These are phyloP conservation scores for Magnolia kwangsiensis DNA, from an alignment of 164 flowering plant species.

Conservation along the genomic window DNA sequence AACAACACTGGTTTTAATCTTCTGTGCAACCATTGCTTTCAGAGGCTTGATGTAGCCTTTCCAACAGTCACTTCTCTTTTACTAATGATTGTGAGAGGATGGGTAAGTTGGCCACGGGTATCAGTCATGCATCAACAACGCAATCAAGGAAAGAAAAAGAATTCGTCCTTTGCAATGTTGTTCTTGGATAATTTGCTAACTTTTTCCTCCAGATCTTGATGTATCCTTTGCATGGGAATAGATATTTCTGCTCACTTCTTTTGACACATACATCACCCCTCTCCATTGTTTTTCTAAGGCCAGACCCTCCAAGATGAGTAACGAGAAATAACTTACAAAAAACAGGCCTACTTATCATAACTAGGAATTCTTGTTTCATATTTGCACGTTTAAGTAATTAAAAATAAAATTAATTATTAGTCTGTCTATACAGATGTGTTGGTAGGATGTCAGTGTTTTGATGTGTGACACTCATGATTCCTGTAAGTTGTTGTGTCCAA, in stretches of 20 bases:
- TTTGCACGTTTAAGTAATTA: not conserved
- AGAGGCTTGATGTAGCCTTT: not conserved
- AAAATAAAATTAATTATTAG: no score
- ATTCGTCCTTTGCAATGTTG: not conserved
- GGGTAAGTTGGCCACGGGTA: not conserved
- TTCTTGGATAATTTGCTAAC: not conserved
- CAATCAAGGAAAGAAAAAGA: not conserved
- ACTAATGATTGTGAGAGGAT: not conserved
- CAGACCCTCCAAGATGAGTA: not conserved
- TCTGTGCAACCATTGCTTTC: not conserved
- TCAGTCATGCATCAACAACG: not conserved
- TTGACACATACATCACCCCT: not conserved
- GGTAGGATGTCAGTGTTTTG: not conserved
- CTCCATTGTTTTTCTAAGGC: not conserved
- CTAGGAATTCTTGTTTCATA: not conserved
- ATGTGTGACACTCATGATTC: not conserved
- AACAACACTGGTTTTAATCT: not conserved
- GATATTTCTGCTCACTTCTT: not conserved
- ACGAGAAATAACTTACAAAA: no score
- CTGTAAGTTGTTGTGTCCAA: not conserved
- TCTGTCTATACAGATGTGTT: not conserved
- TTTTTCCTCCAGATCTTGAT: not conserved
- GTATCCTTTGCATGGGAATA: no score
- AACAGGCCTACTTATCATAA: not conserved
- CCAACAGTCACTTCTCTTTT: not conserved